A percentile compares a stretch with the other conserved stretches of the same genome.
These are phyloP conservation scores for Chrysopogon serrulatus DNA, from an alignment of 176 grass and related monocot species.

Conservation along the genomic window DNA sequence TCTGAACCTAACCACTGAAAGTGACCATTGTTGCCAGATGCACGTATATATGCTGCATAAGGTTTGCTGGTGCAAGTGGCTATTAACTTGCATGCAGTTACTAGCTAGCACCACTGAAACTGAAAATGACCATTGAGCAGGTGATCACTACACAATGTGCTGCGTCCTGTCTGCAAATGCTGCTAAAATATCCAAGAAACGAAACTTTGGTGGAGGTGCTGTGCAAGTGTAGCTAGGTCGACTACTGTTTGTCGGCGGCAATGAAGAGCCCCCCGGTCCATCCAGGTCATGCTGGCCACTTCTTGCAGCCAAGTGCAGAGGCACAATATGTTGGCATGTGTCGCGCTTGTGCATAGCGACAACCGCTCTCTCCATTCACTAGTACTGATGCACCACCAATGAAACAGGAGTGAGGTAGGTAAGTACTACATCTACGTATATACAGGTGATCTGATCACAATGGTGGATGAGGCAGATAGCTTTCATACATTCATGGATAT, in stretches of 20 bases:
- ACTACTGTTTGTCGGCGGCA: background rate
- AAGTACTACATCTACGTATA: background rate
- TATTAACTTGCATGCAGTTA: background rate
- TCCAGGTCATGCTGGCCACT: background rate
- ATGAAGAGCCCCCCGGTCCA: background rate
- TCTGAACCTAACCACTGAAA: background rate
- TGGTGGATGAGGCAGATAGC: constrained; percentile 18
- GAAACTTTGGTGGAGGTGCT: background rate
- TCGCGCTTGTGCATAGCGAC: background rate
- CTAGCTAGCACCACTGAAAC: background rate
- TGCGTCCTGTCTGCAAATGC: background rate
- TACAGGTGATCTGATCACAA: background rate
- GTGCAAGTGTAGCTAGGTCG: background rate
- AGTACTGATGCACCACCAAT: background rate
- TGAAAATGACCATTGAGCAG: constrained; percentile 1
- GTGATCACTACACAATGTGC: constrained; percentile 3
- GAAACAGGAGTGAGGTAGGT: background rate
- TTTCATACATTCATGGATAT: background rate
- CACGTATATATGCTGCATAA: background rate
- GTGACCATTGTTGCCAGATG: background rate
- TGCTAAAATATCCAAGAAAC: background rate
- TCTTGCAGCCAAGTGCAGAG: background rate
- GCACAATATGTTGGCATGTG: background rate
- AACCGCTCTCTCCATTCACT: background rate
- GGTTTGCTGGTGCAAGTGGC: background rate